Percentiles rank a stretch among this genome's conserved stretches.
Evolutionary conservation across 2,329 filamentous ascomycete genomes (phyloP).

Genomic region (Clonostachys rosea): DNA sequence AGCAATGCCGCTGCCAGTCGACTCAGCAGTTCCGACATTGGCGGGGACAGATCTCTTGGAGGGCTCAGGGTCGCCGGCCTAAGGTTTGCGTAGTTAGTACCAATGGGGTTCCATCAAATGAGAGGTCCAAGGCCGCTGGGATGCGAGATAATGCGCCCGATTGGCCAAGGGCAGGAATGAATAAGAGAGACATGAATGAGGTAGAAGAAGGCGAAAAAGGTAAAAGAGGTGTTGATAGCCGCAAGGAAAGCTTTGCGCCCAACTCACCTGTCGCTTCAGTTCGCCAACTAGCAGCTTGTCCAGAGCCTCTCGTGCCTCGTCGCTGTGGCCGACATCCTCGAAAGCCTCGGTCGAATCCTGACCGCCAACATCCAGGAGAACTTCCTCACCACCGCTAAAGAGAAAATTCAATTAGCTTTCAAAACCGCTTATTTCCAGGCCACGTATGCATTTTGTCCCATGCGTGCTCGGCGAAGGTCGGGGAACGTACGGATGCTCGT

Average conservation of each 20-base stretch:
- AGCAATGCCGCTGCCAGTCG: conserved; percentile 65
- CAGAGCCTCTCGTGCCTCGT: conserved; percentile 95
- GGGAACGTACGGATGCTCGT: conserved; percentile 82
- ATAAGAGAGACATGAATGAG: background rate
- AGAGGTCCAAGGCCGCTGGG: background rate
- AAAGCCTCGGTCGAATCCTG: conserved; percentile 98
- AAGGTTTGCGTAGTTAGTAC: conserved; percentile 2
- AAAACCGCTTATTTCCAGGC: background rate
- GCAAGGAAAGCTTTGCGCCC: background rate
- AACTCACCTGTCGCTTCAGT: conserved; percentile 74
- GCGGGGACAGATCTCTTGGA: conserved; percentile 44
- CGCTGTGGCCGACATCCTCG: conserved; percentile 98
- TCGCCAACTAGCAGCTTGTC: conserved; percentile 68
- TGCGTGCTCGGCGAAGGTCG: background rate
- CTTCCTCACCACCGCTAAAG: conserved; percentile 90
- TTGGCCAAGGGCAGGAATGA: background rate
- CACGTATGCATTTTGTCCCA: background rate
- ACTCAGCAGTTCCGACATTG: conserved; percentile 41
- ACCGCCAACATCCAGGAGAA: conserved; percentile 90
- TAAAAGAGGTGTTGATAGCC: background rate
- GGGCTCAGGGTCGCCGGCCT: conserved; percentile 77
- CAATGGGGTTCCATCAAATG: background rate
- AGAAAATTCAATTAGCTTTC: background rate
- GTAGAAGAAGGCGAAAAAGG: background rate
- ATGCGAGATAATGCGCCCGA: background rate